These are phyloP conservation scores for Zygoascus bituminiphila DNA, from an alignment of 805 yeast genomes.

Conservation along the genomic window DNA sequence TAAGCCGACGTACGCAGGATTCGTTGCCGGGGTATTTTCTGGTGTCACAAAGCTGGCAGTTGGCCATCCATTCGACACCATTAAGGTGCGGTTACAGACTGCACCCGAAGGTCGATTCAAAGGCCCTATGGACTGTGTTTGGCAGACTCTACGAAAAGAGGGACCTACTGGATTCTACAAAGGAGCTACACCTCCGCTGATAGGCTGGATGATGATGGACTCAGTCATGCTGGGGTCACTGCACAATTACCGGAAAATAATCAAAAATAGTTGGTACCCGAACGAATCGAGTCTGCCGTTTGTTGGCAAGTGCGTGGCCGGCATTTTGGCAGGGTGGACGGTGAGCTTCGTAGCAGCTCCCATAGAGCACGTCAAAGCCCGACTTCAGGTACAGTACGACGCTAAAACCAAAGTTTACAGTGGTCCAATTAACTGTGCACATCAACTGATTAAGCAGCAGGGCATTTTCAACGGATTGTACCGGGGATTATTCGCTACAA, in stretches of 20 bases:
- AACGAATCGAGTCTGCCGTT: constrained; percentile 61
- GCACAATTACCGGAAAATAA: constrained; percentile 62
- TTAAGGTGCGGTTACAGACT: constrained; percentile 78
- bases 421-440: constrained; percentile 73
- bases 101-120: constrained; percentile 59
- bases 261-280: constrained; percentile 55
- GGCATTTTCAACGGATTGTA: constrained; percentile 64
- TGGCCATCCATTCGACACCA: constrained; percentile 90
- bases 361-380: constrained; percentile 79
- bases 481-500: constrained; percentile 75
- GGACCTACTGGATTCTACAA: constrained; percentile 75
- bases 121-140: constrained; percentile 76
- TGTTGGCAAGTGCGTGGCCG: constrained; percentile 68
- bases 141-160: constrained; percentile 62
- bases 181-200: constrained; percentile 87
- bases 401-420: constrained; percentile 54
- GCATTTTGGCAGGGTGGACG: constrained; percentile 76
- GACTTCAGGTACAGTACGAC: constrained; percentile 85
- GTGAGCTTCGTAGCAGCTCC: constrained; percentile 96
- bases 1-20: constrained; percentile 38
- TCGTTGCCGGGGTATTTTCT: constrained; percentile 80
- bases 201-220: constrained; percentile 94
- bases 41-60: constrained; percentile 84
- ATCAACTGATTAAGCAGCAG: constrained; percentile 33
- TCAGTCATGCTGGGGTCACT: constrained; percentile 82